These are phyloP conservation scores for Coemansia sp. DNA, from an alignment of 192 early-diverging fungal species.

Conservation along the genomic window DNA sequence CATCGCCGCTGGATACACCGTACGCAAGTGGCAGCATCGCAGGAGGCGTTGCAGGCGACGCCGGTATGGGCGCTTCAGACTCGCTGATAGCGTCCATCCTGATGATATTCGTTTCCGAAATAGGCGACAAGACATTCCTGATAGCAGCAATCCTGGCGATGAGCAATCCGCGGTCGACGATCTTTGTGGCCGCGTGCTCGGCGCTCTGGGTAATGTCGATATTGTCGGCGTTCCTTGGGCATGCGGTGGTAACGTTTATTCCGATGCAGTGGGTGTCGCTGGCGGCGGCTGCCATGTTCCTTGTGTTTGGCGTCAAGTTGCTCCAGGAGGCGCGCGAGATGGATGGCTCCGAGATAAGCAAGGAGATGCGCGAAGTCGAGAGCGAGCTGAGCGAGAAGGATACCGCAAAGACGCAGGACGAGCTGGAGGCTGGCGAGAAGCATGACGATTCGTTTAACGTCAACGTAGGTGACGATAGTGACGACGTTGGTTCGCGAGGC, in stretches of 20 bases:
- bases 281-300: conserved; percentile 80
- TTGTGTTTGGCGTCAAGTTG: conserved; percentile 93
- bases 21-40: not conserved
- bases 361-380: conserved; percentile 92
- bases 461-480: conserved; percentile 30
- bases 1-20: not conserved
- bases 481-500: not conserved
- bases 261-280: conserved; percentile 85
- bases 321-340: conserved; percentile 80
- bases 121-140: conserved; percentile 99
- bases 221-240: conserved; percentile 90
- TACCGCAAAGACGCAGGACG: conserved; percentile 55
- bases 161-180: conserved; percentile 86
- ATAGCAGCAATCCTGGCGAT: conserved; percentile 99
- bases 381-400: conserved; percentile 81
- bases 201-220: conserved; percentile 94
- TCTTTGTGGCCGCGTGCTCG: conserved; percentile 86
- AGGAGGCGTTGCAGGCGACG: not conserved
- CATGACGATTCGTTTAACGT: conserved; percentile 31
- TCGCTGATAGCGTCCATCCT: conserved; percentile 61
- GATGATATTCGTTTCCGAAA: conserved; percentile 95
- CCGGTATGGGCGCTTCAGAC: conserved; percentile 26
- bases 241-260: conserved; percentile 84
- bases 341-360: conserved; percentile 81
- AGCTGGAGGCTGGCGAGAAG: conserved; percentile 61